Evolutionary conservation across 345 rosid species (phyloP), one percentile per base, ranked within the genome.

Genomic region (Eucalyptus cladocalyx): DNA sequence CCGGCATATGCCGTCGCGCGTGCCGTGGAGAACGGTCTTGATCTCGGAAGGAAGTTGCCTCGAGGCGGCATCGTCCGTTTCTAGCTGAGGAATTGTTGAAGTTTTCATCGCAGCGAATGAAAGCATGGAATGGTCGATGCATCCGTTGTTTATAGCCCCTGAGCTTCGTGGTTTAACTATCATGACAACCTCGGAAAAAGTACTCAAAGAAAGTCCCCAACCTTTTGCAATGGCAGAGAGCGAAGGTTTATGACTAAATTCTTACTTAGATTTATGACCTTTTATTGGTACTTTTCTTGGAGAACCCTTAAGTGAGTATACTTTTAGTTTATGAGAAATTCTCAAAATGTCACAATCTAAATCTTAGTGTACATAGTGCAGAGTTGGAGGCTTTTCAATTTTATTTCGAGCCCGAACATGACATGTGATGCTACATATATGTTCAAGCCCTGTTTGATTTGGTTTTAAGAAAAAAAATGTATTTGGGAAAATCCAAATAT

Each of bases 201-300:
- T 1, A 56, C 30, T 3, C 30, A 4, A 11, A 56, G 58, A 56
- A 56, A 56, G 62, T 56, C 30, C 6, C 62, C 2, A 23, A 24
- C 12, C 12, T 56, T 4, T 18, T 53, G 16, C 1, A 18, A 51
- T 3, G 4, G 24, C 4, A 2, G 4, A 18, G 4, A 2, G 11
- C 1, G 2, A 53, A 53, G 10, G 0, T 19, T 53, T 0, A 53
- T 8, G 24, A 53, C 24, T 53, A 53, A 53, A 53, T 8, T 53
- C 1, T 53, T 53, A 53, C 0, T 3, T 53, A 53, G 0, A 1
- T 53, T 53, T 53, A 19, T 21, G 26, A 19, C 26, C 1, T 53
- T 53, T 19, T 19, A n/a, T 21, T 19, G 11, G 26, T 53, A 19
- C 26, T 53, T 53, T 19, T 53, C 24, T 51, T 0, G 23, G 23